Percentiles rank a stretch among this genome's conserved stretches.
Conservation (phyloP, 257 asterid species). For the Solanum etuberosum region DNA sequence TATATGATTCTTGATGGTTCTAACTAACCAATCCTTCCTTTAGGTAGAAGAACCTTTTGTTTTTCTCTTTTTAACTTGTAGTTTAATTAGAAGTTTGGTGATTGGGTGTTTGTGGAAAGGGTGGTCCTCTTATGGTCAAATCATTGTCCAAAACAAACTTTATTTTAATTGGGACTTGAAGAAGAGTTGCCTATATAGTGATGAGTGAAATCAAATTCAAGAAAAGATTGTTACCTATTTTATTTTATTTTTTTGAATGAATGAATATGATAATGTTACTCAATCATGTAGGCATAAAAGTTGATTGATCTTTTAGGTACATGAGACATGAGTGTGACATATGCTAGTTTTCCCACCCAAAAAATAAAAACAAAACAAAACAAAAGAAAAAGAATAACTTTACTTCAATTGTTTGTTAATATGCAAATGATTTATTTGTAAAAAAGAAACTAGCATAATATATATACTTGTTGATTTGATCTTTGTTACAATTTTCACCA, state of each 20-base stretch:
- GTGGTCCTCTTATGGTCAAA: neutral
- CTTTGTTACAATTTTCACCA: neutral
- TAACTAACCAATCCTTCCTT: conserved; percentile 1
- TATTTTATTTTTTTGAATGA: neutral
- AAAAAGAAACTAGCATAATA: neutral
- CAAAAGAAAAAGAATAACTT: neutral
- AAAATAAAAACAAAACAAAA: neutral
- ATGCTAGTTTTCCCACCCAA: conserved; percentile 3
- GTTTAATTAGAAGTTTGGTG: neutral
- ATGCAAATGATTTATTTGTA: neutral
- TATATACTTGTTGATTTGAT: neutral
- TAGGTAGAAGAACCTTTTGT: neutral
- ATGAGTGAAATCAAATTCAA: neutral
- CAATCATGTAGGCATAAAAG: conserved; percentile 17
- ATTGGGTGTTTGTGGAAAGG: neutral
- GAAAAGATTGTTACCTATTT: neutral
- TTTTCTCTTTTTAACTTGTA: neutral
- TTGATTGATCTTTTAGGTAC: conserved; percentile 22
- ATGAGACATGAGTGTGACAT: conserved; percentile 16
- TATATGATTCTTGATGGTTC: neutral
- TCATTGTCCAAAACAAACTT: conserved; percentile 23
- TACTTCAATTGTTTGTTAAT: neutral
- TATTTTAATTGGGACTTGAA: conserved; percentile 1
- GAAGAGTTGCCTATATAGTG: neutral
- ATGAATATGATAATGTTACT: conserved; percentile 8